These are phyloP conservation scores for Cyberlindnera maclurae DNA, from an alignment of 805 yeast genomes.

Conservation along the genomic window DNA sequence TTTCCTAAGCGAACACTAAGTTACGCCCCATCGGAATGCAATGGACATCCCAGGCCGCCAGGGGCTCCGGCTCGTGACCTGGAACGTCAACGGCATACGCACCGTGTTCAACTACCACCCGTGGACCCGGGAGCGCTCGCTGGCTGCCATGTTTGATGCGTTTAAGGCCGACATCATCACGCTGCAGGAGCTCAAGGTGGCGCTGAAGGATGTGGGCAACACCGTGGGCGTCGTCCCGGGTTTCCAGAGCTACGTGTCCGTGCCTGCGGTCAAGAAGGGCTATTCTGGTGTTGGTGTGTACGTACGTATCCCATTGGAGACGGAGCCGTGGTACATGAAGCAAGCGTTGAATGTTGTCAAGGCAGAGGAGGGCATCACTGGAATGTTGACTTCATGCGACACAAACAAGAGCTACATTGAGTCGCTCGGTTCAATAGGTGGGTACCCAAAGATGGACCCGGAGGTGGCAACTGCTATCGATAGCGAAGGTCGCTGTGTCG, in stretches of 20 bases:
- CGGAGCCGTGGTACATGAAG: slow-evolving; percentile 32
- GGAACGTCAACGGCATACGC: slow-evolving; percentile 80
- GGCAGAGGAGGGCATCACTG: slow-evolving; percentile 93
- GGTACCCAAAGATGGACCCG: slow-evolving; percentile 45
- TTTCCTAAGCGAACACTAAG: too few species aligned
- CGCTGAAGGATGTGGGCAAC: slow-evolving; percentile 39
- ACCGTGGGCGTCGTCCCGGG: slow-evolving; percentile 45
- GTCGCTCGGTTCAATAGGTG: slow-evolving; percentile 49
- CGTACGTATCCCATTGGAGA: slow-evolving; percentile 42
- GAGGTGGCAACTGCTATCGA: slow-evolving; percentile 47
- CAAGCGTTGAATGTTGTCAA: slow-evolving; percentile 45
- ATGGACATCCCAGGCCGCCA: slow-evolving; percentile 1
- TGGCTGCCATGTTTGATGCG: slow-evolving; percentile 37
- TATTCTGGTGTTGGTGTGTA: slow-evolving; percentile 91
- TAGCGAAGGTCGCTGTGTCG: slow-evolving; percentile 76
- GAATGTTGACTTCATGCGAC: slow-evolving; percentile 31
- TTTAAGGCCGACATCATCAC: slow-evolving; percentile 73
- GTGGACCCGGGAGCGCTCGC: slow-evolving; percentile 49
- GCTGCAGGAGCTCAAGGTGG: slow-evolving; percentile 78
- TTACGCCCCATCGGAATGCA: not conserved
- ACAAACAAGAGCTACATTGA: slow-evolving; percentile 17
- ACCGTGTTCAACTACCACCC: slow-evolving; percentile 80
- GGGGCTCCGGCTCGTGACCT: slow-evolving; percentile 48
- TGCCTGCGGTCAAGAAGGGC: slow-evolving; percentile 67
- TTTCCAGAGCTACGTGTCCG: slow-evolving; percentile 58